Percentiles rank a stretch among this genome's conserved stretches.
phyloP scores from a whole-genome alignment of 768 basidiomycete species.

The Mycena vulgaris region DNA sequence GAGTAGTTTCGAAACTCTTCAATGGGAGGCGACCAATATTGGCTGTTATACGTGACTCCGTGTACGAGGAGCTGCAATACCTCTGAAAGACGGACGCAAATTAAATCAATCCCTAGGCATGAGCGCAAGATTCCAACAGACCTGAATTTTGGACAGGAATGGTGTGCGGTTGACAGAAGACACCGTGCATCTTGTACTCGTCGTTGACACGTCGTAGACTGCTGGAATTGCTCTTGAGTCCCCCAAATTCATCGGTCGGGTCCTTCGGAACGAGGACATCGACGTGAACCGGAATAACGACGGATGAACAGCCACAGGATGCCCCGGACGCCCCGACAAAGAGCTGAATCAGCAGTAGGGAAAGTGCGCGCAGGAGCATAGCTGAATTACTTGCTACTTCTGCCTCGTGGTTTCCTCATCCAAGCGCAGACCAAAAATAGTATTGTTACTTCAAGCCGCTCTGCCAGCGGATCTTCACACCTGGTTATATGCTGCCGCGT shows the following conservation, averaged over 20 bases:
- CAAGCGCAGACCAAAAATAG: too few relatives aligned
- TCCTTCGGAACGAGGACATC: constrained; percentile 2
- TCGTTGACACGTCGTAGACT: background rate
- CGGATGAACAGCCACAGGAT: too few relatives aligned
- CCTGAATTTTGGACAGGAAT: background rate
- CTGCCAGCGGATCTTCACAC: too few relatives aligned
- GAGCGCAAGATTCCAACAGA: too few relatives aligned
- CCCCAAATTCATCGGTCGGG: background rate
- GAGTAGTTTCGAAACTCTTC: constrained; percentile 25
- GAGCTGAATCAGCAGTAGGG: too few relatives aligned
- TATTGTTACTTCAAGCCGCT: too few relatives aligned
- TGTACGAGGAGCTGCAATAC: constrained; percentile 7
- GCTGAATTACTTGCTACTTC: too few relatives aligned
- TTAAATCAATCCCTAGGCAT: background rate
- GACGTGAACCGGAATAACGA: too few relatives aligned
- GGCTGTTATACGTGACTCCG: constrained; percentile 9
- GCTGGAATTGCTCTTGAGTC: background rate
- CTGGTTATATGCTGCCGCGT: too few relatives aligned
- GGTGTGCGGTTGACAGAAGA: background rate
- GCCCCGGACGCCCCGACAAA: too few relatives aligned
- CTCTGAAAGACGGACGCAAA: background rate
- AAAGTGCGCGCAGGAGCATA: too few relatives aligned
- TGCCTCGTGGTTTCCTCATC: too few relatives aligned
- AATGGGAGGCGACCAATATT: constrained; percentile 9
- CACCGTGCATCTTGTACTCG: background rate